Percentiles rank a stretch among this genome's conserved stretches.
These are phyloP conservation scores for Penicillium freii DNA, from an alignment of 2,329 filamentous ascomycete genomes.

Conservation along the genomic window DNA sequence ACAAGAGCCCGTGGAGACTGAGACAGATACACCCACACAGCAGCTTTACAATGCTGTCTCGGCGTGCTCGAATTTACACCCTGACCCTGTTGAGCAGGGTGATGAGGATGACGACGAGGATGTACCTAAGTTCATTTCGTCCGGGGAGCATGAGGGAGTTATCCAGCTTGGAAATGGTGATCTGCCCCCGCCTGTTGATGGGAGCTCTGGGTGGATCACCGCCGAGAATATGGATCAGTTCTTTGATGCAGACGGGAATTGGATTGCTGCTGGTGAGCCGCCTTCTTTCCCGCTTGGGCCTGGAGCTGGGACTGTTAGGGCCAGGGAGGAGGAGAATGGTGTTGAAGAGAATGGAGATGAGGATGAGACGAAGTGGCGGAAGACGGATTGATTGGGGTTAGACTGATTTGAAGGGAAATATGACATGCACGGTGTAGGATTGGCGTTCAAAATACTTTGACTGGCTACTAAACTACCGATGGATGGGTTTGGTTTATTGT, in stretches of 20 bases:
- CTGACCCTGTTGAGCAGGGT: slow-evolving; percentile 41
- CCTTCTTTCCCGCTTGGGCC: slow-evolving; percentile 46
- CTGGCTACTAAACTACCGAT: background rate
- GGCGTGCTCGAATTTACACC: slow-evolving; percentile 50
- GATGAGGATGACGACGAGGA: slow-evolving; percentile 37
- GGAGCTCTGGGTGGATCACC: slow-evolving; percentile 63
- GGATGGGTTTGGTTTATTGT: background rate
- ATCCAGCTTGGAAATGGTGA: slow-evolving; percentile 41
- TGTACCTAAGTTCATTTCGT: slow-evolving; percentile 14
- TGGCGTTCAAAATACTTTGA: slow-evolving; percentile 3
- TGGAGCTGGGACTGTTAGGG: slow-evolving; percentile 64
- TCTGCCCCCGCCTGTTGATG: slow-evolving; percentile 48
- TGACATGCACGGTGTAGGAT: background rate
- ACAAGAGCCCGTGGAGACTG: slow-evolving; percentile 19
- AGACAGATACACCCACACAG: slow-evolving; percentile 41
- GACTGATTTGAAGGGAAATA: background rate
- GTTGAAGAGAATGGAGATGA: slow-evolving; percentile 40
- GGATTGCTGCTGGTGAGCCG: slow-evolving; percentile 57
- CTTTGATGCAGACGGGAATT: slow-evolving; percentile 78
- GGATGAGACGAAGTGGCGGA: slow-evolving; percentile 54
- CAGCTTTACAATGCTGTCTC: slow-evolving; percentile 47
- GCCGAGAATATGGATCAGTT: slow-evolving; percentile 85
- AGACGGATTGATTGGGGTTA: slow-evolving; percentile 39
- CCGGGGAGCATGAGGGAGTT: slow-evolving; percentile 26
- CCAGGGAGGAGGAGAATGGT: slow-evolving; percentile 57